A percentile compares a stretch with the other conserved stretches of the same genome.
Conservation (phyloP, 2,329 filamentous ascomycete species). For the Apiospora malaysiana region DNA sequence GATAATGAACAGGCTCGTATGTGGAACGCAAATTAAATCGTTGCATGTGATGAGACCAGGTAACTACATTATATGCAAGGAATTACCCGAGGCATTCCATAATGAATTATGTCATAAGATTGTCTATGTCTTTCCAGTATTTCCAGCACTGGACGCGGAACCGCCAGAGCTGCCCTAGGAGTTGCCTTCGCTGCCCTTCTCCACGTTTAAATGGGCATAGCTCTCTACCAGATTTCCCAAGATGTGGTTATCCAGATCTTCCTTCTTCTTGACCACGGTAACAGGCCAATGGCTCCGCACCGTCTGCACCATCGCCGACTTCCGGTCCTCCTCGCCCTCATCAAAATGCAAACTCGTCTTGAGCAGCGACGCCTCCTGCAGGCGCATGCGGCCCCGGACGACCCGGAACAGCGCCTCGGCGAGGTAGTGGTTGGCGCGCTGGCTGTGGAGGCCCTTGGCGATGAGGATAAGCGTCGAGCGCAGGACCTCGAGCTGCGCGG, state of each 20-base stretch:
- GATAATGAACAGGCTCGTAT: no score
- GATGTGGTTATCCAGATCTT: neutral
- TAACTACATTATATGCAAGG: no score
- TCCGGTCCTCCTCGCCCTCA: neutral
- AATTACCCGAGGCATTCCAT: no score
- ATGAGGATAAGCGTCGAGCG: conserved; percentile 42
- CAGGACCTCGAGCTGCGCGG: conserved; percentile 32
- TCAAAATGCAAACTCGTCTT: conserved; percentile 16
- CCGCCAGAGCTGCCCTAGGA: neutral
- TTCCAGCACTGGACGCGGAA: neutral
- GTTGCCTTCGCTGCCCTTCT: neutral
- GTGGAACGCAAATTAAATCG: no score
- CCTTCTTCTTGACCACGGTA: conserved; percentile 13
- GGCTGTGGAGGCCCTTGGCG: conserved; percentile 40
- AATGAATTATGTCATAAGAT: neutral
- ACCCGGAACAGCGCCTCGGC: conserved; percentile 41
- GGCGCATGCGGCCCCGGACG: conserved; percentile 40
- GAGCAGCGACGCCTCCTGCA: conserved; percentile 17
- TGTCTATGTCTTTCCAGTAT: neutral
- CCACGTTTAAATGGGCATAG: conserved; percentile 19
- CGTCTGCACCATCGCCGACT: conserved; percentile 19
- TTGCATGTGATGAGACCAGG: no score
- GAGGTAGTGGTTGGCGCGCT: conserved; percentile 43
- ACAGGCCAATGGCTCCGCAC: conserved; percentile 20
- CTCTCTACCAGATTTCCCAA: conserved; percentile 21